Evolutionary conservation across 116 monocot species (phyloP).

Genomic region (Papilionanthe hybrid): DNA sequence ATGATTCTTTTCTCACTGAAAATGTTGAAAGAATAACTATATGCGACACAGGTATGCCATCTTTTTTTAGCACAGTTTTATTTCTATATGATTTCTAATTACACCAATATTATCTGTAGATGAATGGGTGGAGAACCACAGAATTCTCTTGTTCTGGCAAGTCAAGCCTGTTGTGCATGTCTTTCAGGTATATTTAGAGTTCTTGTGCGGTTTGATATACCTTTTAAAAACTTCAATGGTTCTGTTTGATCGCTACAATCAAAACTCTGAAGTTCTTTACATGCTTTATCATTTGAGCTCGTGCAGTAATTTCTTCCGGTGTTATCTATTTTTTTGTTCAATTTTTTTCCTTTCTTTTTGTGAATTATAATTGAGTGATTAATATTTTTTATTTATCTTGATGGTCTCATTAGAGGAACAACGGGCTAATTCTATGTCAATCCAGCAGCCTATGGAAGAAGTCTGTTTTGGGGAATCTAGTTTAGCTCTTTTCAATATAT

Average conservation of each 20-base stretch:
- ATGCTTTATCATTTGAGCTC: background rate
- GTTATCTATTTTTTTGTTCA: background rate
- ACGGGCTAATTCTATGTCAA: background rate
- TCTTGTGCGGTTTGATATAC: background rate
- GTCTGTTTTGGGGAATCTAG: background rate
- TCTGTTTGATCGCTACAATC: background rate
- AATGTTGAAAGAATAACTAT: constrained; percentile 72
- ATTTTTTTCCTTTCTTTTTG: background rate
- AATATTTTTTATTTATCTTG: background rate
- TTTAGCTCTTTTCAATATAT: background rate
- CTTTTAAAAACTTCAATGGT: background rate
- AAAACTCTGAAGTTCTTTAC: background rate
- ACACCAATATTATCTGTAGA: constrained; percentile 28
- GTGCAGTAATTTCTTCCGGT: background rate
- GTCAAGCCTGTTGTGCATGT: constrained; percentile 95
- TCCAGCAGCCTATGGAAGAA: background rate
- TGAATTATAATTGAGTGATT: background rate
- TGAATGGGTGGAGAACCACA: constrained; percentile 71
- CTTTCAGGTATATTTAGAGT: constrained; percentile 56
- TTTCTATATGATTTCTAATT: background rate
- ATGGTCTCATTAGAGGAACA: background rate
- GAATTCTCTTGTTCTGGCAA: constrained; percentile 96
- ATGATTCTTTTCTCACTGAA: constrained; percentile 79
- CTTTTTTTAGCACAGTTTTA: background rate
- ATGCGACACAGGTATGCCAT: constrained; percentile 69